Base-by-base conservation (phyloP, 306 rosid genomes). In the Casuarina equisetifolia region DNA sequence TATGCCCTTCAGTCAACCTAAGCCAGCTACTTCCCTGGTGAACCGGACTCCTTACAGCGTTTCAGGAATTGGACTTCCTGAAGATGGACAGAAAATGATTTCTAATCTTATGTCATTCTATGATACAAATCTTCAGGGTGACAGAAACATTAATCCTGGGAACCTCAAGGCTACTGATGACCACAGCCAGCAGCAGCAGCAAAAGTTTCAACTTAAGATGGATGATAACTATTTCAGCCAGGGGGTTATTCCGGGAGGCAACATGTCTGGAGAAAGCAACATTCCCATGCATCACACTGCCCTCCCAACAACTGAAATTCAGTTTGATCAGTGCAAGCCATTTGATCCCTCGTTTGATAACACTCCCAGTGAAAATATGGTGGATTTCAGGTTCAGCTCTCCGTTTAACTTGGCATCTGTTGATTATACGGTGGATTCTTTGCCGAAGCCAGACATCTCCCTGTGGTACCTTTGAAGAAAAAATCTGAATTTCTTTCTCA, bases 11-110 rank as follows among this genome's bases (percentile, higher is more conserved):
- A 52, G 70, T 67, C 87, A 83, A 61, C 50, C 80, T 7, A 77
- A 82, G 78, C 81, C 86, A 17, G 72, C 74, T 59, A 48, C 69
- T 17, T 78, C 79, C 50, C 64, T 76, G 0, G 17, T 70, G 55
- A 71, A 40, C 80, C 83, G 35, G 52, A n/a, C 81, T 32, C 69
- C 79, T 32, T 63, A 57, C 32, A 52, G 67, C 48, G 82, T 72
- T 19, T 69, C 85, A 2, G 84, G 82, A 12, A 79, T 75, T 7
- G 85, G 80, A 11, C 84, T 85, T 69, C 84, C 89, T 0, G 89
- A 87, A 36, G 84, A 87, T 63, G 91, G 84, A 25, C 89, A 82
- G 81, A 85, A 87, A 75, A 80, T 78, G 85, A 87, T 87, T 32
- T 73, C 87, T 0, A 85, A 87, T 4, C 87, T 87, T 39, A 77